Evolutionary conservation across 352 stramenopile genomes (phyloP), one percentile per base, ranked within the genome.

Genomic region (Blastocystis sp.): DNA sequence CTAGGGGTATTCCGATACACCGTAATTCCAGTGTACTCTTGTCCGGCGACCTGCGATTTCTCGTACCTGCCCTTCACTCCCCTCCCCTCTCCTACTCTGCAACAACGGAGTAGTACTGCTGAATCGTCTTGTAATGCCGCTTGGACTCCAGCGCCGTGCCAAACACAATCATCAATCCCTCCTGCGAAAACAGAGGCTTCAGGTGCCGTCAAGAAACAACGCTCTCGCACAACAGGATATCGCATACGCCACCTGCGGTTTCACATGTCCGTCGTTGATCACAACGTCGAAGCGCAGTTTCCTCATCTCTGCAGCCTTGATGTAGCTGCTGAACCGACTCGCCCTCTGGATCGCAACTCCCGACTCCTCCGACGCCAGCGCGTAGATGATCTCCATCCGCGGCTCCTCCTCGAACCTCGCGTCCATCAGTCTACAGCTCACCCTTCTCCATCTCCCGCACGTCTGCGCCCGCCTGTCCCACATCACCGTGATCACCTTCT

Each of bases 151-250:
- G 24, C 34, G 44, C 69, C n/a, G 69, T 81, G 32, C 56, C 69
- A 21, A 81, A 46, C n/a, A 81, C 69, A 44, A 81, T 81, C 69
- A 81, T 49, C 27, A 63, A 46, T 14, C 69, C 69, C 24, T 42
- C 34, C 4, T 48, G 16, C 14, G 69, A 32, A 24, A 81, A 51
- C 8, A 27, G 18, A 6, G 27, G 27, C 34, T 57, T 54, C n/a
- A 81, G 21, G 21, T 48, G 16, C 32, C 7, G 46, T 75, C 16
- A 75, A 75, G 63, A 24, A 49, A 75, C 27, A 34, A 67, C 3
- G 21, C 0, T 1, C 21, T 40, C 32, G 57, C 14, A 48, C n/a
- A 51, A 51, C 9, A 48, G 63, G 63, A 75, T 75, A 75, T 75
- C 1, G 48, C 51, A 34, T 49, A 48, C 1, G 69, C 69, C 9